phyloP scores from a whole-genome alignment of 495 filamentous ascomycete genomes.

The Echria macrotheca region DNA sequence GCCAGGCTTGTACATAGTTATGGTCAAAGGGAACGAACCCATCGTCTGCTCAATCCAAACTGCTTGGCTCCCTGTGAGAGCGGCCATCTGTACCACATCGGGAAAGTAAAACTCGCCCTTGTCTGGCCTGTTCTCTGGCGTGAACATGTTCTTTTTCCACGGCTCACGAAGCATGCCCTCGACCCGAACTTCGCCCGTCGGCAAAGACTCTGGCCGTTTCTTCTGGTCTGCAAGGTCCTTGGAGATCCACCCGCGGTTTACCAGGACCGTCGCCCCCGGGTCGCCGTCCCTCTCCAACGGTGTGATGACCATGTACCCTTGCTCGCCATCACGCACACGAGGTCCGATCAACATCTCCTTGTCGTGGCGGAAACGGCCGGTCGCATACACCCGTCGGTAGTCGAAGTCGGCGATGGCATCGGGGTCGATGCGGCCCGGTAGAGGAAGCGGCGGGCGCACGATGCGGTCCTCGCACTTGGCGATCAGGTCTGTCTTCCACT shows the following conservation, averaged over 20 bases:
- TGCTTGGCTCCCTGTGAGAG: conserved; percentile 70
- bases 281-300: conserved; percentile 65
- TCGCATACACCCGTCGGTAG: conserved; percentile 77
- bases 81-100: conserved; percentile 91
- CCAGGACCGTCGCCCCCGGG: conserved; percentile 54
- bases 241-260: conserved; percentile 86
- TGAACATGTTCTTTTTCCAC: conserved; percentile 97
- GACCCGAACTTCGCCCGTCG: conserved; percentile 62
- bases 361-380: conserved; percentile 73
- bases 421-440: conserved; percentile 78
- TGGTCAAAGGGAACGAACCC: conserved; percentile 58
- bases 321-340: conserved; percentile 77
- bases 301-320: conserved; percentile 87
- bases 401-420: conserved; percentile 81
- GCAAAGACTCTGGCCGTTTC: conserved; percentile 55
- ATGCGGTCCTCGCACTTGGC: conserved; percentile 87
- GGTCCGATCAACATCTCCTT: conserved; percentile 95
- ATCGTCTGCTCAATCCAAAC: conserved; percentile 97
- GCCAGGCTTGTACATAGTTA: no score
- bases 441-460: conserved; percentile 74
- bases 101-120: conserved; percentile 88
- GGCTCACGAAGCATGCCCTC: conserved; percentile 83
- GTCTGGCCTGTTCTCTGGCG: conserved; percentile 79
- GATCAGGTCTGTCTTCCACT: conserved; percentile 88
- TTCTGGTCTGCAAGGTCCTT: conserved; percentile 62